Evolutionary conservation across 2,329 filamentous ascomycete genomes (phyloP), one percentile per base, ranked within the genome.

Genomic region (Epichloe coenophiala): DNA sequence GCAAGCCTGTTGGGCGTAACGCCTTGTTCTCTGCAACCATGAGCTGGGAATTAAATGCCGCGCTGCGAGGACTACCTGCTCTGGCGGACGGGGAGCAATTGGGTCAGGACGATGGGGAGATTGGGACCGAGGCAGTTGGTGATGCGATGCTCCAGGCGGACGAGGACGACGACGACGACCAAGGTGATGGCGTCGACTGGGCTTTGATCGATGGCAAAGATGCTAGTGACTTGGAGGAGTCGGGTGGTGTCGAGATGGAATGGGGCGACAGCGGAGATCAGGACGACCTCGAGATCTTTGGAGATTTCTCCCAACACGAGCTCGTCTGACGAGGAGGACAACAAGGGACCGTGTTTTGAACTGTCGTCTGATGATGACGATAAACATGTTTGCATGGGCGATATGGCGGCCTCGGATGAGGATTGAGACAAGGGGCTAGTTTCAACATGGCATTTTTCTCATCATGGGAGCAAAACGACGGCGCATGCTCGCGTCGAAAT

Each of bases 1-100:
- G 69, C 0, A 70, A 67, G 48, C 65, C 69, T 0, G 57, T 70
- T 7, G 68, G 69, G 8, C 57, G 63, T 0, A 58, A 63, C 11
- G 60, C 68, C 5, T 56, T 62, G 2, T 63, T 64, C 45, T 55
- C 57, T 13, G 61, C 64, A 38, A 61, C 68, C 11, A 61, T 61
- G 42, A 67, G 67, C 38, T 53, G 61, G 11, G 57, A 67, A 45
- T 48, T 65, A 33, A 70, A 69, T 42, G 62, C 63, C 27, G 50
- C 61, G 33, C 39, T 65, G 12, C 55, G 61, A 33, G 62, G 63
- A 13, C 23, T 51, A 1, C 13, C 46, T 17, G 17, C 17, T 7
- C 23, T n/a, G 35, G 37, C 46, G 47, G 27, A 7, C 44, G 21
- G 19, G 52, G 9, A 15, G 9, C 21, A 13, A 36, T 31, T 9